phyloP scores from a whole-genome alignment of 2,329 filamentous ascomycete species.

The Monilinia fructigena region DNA sequence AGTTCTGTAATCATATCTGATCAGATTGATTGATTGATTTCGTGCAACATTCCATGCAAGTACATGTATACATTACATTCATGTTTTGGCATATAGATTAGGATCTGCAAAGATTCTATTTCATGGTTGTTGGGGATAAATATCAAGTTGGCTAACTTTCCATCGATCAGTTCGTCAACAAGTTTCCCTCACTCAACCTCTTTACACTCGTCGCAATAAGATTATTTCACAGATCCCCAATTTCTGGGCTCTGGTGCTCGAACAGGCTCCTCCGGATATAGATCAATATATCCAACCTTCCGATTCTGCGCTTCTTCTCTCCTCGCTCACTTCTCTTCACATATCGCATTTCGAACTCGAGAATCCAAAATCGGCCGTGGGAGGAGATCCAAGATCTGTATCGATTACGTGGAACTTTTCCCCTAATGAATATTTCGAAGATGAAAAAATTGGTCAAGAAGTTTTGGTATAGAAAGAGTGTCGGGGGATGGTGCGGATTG shows the following conservation, averaged over 20 bases:
- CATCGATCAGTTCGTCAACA: slow-evolving; percentile 65
- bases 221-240: slow-evolving; percentile 71
- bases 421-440: slow-evolving; percentile 78
- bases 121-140: not conserved
- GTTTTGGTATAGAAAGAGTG: slow-evolving; percentile 75
- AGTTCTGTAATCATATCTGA: slow-evolving; percentile 20
- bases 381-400: slow-evolving; percentile 78
- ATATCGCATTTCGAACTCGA: slow-evolving; percentile 81
- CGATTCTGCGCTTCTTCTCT: slow-evolving; percentile 72
- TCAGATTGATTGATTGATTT: not conserved
- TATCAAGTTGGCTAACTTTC: not conserved
- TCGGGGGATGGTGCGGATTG: slow-evolving; percentile 67
- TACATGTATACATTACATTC: not conserved
- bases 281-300: slow-evolving; percentile 83
- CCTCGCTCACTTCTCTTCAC: slow-evolving; percentile 64
- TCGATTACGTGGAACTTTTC: slow-evolving; percentile 74
- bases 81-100: not conserved
- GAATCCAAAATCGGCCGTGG: slow-evolving; percentile 42
- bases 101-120: not conserved
- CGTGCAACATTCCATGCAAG: slow-evolving; percentile 2
- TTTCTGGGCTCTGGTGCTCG: slow-evolving; percentile 95
- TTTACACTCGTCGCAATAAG: slow-evolving; percentile 74
- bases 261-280: slow-evolving; percentile 80
- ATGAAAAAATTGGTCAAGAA: slow-evolving; percentile 80
- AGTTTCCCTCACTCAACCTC: slow-evolving; percentile 62